Evolutionary conservation across 345 rosid species (phyloP), one percentile per base, ranked within the genome.

Genomic region (Eutrema heterophyllum): DNA sequence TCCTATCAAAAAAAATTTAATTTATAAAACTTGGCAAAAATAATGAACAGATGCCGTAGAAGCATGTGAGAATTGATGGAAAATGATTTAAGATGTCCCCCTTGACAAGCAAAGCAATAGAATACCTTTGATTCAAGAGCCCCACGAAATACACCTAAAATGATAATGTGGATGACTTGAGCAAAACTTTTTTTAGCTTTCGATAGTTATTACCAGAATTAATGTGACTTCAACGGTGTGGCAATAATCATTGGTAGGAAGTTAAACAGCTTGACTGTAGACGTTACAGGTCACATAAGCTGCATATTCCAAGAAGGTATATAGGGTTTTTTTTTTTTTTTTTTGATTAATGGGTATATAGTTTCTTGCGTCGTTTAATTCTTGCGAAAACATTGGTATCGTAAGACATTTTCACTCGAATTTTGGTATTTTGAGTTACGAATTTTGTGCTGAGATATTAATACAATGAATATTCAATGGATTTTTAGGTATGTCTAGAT

Each of bases 71-170:
- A 48, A 38, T 77, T 57, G 72, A 67, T 71, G 64, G 62, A 67
- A 52, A 71, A 72, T 68, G 72, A 74, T 71, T 58, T 74, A 68
- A 68, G 48, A 49, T 68, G 68, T 61, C 52, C 49, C 82, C 53
- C 83, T 77, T 84, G 83, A 71, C 79, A 68, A 77, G 66, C 75
- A 77, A 68, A 55, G 55, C 79, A 53, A 67, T 50, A 61, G 21
- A 75, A 67, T 27, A 32, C 44, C 61, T 59, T 77, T 52, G 57
- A 66, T 49, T 49, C 59, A 65, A 9, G 71, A 44, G 30, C 73
- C 59, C 64, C 48, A 40, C 46, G 15, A 18, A 32, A 38, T 40
- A 66, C 39, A 71, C 60, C 60, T 43, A 24, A 15, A 50, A 41
- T 57, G 10, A 63, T 55, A 14, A 63, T 54, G 33, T 35, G 29